phyloP scores from a whole-genome alignment of 805 yeast genomes.

The Maudiozyma bulderi region DNA sequence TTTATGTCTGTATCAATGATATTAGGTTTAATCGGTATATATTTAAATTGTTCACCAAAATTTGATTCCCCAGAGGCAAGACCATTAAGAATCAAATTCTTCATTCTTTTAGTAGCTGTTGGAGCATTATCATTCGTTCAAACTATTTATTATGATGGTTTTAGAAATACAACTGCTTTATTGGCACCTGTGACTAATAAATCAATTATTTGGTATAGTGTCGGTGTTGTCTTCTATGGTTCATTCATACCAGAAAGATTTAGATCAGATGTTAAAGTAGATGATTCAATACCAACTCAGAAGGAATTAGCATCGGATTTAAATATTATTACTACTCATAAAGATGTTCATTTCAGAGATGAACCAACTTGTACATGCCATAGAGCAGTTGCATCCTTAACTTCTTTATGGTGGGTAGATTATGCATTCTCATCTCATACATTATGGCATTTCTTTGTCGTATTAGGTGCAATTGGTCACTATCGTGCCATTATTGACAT shows the following conservation, averaged over 20 bases:
- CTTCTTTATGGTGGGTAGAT: conserved; percentile 64
- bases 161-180: conserved; percentile 40
- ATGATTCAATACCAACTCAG: conserved; percentile 34
- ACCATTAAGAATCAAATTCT: conserved; percentile 69
- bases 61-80: conserved; percentile 85
- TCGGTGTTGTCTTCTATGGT: conserved; percentile 84
- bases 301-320: conserved; percentile 23
- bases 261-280: conserved; percentile 57
- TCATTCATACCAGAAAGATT: conserved; percentile 83
- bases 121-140: conserved; percentile 59
- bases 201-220: conserved; percentile 63
- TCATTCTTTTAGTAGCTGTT: conserved; percentile 63
- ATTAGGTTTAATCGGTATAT: conserved; percentile 64
- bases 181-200: conserved; percentile 57
- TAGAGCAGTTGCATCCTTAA: neutral
- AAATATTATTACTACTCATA: conserved; percentile 24
- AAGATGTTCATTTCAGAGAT: conserved; percentile 33
- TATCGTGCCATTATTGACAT: conserved; percentile 69
- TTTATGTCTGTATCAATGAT: conserved; percentile 53
- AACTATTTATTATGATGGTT: conserved; percentile 47
- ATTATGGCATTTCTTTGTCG: conserved; percentile 87
- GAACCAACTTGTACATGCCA: conserved; percentile 25
- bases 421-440: conserved; percentile 72
- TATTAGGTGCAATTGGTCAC: conserved; percentile 84
- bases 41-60: conserved; percentile 83